Base-by-base conservation (phyloP, 192 early-diverging fungal species). In the Podila epicladia region DNA sequence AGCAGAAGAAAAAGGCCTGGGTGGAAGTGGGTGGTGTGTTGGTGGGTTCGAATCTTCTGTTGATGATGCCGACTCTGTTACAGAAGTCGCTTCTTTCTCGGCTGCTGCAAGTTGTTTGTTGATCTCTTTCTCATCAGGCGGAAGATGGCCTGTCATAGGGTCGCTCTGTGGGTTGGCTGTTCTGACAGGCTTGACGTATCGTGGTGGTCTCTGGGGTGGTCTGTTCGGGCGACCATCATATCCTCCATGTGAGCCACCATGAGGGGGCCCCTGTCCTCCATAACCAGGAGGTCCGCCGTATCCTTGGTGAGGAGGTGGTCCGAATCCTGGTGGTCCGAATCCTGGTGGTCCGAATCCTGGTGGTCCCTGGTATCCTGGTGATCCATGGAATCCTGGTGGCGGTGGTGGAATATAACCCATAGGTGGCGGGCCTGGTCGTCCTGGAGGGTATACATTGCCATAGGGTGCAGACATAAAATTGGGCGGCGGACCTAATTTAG, bases 141-240 rank as follows among this genome's bases (percentile, higher is more conserved):
- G 77, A 15, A 80, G 53, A 59, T 80, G 77, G 12, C 77, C 77
- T 13, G 77, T 80, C 77, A 80, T 80, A 26, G 77, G 77, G 53
- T 80, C 77, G n/a, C 71, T 80, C 35, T 80, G 77, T 28, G 77
- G 71, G 11, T 80, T 65, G 24, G 71, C 53, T 28, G 71, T 73
- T 12, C 77, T 49, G n/a, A 67, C 55, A 2, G 77, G 71, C 41
- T 69, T 80, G 12, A 73, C 57, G 53, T 73, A 80, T 24, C 66
- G 62, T 0, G 72, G 73, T n/a, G 67, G 70, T 53, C 69, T 64
- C 9, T 59, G 65, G 48, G 66, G 71, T 45, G 68, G 64, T 58
- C 64, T 59, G 57, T 57, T 64, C 7, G 60, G 69, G 57, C 75
- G 53, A 55, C 53, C 11, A 4, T 24, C 53, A 55, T 55, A 26